A percentile compares a stretch with the other conserved stretches of the same genome.
phyloP scores from a whole-genome alignment of 2,329 filamentous ascomycete species.

The Colletotrichum lentis region DNA sequence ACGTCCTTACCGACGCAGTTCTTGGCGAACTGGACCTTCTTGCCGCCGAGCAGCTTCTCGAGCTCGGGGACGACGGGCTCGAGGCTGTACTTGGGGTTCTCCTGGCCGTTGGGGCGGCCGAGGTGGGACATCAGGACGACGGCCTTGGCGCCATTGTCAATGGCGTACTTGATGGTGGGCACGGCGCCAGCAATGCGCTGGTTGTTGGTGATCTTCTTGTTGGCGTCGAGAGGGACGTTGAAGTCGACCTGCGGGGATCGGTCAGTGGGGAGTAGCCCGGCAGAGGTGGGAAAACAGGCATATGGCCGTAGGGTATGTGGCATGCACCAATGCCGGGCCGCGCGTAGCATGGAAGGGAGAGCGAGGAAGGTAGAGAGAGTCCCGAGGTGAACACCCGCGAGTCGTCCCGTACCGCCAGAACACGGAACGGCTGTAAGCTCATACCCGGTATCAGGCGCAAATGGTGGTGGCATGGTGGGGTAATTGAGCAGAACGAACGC shows the following conservation, averaged over 20 bases:
- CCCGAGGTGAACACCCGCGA: constrained; percentile 29
- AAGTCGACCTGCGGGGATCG: constrained; percentile 82
- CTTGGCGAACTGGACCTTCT: constrained; percentile 84
- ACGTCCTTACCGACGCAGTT: constrained; percentile 91
- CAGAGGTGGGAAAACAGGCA: background rate
- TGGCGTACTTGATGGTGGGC: constrained; percentile 92
- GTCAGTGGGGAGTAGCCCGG: constrained; percentile 39
- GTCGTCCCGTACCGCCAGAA: constrained; percentile 35
- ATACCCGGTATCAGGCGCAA: constrained; percentile 27
- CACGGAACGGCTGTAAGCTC: constrained; percentile 31
- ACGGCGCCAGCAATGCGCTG: constrained; percentile 97
- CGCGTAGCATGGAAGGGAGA: background rate
- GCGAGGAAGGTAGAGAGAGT: background rate
- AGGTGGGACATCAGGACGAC: constrained; percentile 99
- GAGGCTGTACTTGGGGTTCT: constrained; percentile 92
- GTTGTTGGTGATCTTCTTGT: constrained; percentile 96
- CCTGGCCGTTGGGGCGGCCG: constrained; percentile 89
- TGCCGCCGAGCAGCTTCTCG: constrained; percentile 85
- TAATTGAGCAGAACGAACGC: constrained; percentile 12
- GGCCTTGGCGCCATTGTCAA: constrained; percentile 88
- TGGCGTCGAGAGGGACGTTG: constrained; percentile 94
- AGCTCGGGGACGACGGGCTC: constrained; percentile 91
- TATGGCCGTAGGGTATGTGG: background rate
- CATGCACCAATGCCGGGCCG: constrained; percentile 21
- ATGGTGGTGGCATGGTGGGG: constrained; percentile 31